Evolutionary conservation across 768 basidiomycete species (phyloP), one percentile per base, ranked within the genome.

Genomic region (Termitomyces sp.): DNA sequence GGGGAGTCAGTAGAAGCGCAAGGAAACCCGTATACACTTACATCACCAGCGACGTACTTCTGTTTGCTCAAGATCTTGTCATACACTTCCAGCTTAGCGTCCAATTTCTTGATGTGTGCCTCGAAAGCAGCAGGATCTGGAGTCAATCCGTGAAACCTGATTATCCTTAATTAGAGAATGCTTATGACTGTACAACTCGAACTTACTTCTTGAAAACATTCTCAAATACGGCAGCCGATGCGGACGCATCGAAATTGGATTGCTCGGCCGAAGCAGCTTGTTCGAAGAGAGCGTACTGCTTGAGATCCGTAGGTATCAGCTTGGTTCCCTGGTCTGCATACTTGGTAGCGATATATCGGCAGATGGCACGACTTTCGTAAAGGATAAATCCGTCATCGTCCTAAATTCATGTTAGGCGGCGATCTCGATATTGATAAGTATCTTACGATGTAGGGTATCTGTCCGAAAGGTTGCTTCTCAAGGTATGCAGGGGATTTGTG

Each of bases 41-140:
- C 83, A 64, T 86, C 74, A 0, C 85, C 85, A 16, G 78, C 82
- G 38, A 87, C 65, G 67, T 83, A 86, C 63, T 76, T 78, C 59
- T 81, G 78, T 68, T 82, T 85, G 28, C 75, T 68, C 32, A 89
- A 73, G 56, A 88, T 82, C 13, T 63, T 57, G 32, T 88, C 85
- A 68, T 87, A 88, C 1, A 69, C 82, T 33, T 79, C 76, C 23
- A 87, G 73, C 61, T 75, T 81, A 0, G 60, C 70, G 38, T 75
- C 70, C 18, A 83, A 70, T 2, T 64, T 64, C 4, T 55, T 48
- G 10, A 71, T 64, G 23, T 66, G 63, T 13, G 61, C 63, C 53
- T 70, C 64, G 18, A 72, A 62, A 69, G 66, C 40, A 77, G 76
- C 68, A 77, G 82, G 28, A 69, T 69, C 26, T 82, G 73, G 38